Conservation (phyloP, 495 filamentous ascomycete genomes). For the Staphylotrichum longicolle region DNA sequence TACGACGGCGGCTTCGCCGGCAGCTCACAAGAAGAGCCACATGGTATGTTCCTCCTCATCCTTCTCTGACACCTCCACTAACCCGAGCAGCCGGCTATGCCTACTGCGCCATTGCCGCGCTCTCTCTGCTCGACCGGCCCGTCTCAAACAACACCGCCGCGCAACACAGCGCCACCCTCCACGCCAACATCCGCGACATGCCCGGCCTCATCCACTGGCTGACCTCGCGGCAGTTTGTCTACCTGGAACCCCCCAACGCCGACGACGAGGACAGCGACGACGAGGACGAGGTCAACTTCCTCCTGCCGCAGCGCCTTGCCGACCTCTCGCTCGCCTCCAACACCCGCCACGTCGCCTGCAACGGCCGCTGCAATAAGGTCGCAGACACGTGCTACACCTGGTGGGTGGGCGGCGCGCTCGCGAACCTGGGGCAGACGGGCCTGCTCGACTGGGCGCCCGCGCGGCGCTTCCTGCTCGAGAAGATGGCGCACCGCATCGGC, state of each 20-base stretch:
- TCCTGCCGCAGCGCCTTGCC: constrained; percentile 38
- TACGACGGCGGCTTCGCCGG: constrained; percentile 91
- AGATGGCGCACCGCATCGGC: constrained; percentile 87
- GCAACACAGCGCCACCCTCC: constrained; percentile 35
- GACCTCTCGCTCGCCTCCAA: constrained; percentile 35
- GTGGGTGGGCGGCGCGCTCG: constrained; percentile 76
- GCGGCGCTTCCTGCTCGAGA: constrained; percentile 75
- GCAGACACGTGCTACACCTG: constrained; percentile 94
- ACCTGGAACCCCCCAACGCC: constrained; percentile 44
- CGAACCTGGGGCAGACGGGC: constrained; percentile 51
- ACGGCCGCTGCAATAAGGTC: constrained; percentile 83
- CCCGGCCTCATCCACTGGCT: constrained; percentile 41
- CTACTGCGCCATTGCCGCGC: constrained; percentile 75
- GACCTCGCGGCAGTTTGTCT: constrained; percentile 62
- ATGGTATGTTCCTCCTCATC: constrained; percentile 56
- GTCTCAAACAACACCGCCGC: constrained; percentile 30
- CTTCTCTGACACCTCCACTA: not conserved
- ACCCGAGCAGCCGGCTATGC: constrained; percentile 69
- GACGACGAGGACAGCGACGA: constrained; percentile 35
- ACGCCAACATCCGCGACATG: constrained; percentile 37
- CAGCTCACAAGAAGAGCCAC: constrained; percentile 77
- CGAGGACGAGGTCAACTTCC: constrained; percentile 39
- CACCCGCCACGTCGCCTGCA: constrained; percentile 62
- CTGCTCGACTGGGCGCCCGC: constrained; percentile 61
- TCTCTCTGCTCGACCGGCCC: constrained; percentile 65